Percentiles rank a stretch among this genome's conserved stretches.
Evolutionary conservation across 2,329 filamentous ascomycete species (phyloP).

Genomic region (Mycosphaerella arachidis): DNA sequence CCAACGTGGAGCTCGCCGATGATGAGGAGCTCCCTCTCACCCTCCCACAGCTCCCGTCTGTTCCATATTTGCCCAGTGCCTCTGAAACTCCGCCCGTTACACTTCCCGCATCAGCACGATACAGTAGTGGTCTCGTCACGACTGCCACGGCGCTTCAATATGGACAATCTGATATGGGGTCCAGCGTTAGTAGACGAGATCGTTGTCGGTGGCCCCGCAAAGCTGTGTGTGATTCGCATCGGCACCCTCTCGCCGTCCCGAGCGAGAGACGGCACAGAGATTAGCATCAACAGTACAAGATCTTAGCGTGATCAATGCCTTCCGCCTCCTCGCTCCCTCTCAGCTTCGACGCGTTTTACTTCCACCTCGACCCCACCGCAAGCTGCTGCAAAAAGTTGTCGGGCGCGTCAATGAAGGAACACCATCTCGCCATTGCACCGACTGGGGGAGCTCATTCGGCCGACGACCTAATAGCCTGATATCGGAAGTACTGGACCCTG

Average conservation of each 20-base stretch:
- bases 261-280: neutral
- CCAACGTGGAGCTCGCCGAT: neutral
- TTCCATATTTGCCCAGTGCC: neutral
- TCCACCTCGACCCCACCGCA: neutral
- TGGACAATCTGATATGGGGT: neutral
- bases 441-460: neutral
- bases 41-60: neutral
- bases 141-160: neutral
- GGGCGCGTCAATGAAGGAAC: neutral
- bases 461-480: neutral
- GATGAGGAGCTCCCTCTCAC: neutral
- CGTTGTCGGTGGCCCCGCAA: too few relatives aligned
- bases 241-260: neutral
- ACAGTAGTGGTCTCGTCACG: neutral
- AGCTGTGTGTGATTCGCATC: neutral
- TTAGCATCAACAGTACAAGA: neutral
- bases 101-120: neutral
- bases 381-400: neutral
- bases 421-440: neutral
- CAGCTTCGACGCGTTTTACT: neutral
- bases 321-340: neutral
- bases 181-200: neutral
- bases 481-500: neutral
- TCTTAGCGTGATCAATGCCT: neutral
- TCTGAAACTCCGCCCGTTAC: neutral